phyloP scores from a whole-genome alignment of 306 rosid genomes.

The Prunus kanzakura region DNA sequence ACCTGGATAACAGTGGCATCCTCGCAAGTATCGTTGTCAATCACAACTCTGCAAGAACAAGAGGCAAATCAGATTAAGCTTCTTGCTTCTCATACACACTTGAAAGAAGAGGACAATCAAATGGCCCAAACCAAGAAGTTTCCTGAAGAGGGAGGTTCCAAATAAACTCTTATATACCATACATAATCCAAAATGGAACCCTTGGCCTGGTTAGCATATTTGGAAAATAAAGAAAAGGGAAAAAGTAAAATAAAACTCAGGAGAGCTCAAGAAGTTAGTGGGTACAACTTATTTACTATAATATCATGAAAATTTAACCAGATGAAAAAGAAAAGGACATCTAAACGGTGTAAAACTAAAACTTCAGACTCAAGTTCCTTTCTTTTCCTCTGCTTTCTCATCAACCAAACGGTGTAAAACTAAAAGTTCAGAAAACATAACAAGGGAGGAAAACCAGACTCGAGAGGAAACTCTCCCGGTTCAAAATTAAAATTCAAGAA shows the following conservation, averaged over 20 bases:
- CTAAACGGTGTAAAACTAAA: background rate
- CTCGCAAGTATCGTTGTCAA: conserved; percentile 71
- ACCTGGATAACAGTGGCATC: conserved; percentile 87
- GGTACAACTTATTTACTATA: background rate
- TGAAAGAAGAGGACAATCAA: conserved; percentile 17
- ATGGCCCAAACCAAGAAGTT: conserved; percentile 1
- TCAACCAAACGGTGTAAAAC: background rate
- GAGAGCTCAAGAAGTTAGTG: background rate
- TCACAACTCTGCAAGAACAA: conserved; percentile 73
- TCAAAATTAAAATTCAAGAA: background rate
- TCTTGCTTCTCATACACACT: conserved; percentile 2
- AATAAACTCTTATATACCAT: background rate
- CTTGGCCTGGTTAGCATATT: background rate
- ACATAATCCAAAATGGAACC: conserved; percentile 2
- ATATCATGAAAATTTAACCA: background rate
- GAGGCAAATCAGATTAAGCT: conserved; percentile 26
- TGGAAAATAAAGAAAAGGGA: background rate
- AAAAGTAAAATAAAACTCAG: background rate
- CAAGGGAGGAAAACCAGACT: background rate
- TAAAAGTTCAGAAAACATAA: background rate
- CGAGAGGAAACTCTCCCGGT: background rate
- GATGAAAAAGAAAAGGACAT: no score
- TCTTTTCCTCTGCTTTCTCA: background rate
- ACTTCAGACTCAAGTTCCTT: background rate
- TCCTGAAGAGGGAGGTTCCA: background rate